A percentile compares a stretch with the other conserved stretches of the same genome.
Evolutionary conservation across 768 basidiomycete genomes (phyloP).

Genomic region (Daedalea quercina): DNA sequence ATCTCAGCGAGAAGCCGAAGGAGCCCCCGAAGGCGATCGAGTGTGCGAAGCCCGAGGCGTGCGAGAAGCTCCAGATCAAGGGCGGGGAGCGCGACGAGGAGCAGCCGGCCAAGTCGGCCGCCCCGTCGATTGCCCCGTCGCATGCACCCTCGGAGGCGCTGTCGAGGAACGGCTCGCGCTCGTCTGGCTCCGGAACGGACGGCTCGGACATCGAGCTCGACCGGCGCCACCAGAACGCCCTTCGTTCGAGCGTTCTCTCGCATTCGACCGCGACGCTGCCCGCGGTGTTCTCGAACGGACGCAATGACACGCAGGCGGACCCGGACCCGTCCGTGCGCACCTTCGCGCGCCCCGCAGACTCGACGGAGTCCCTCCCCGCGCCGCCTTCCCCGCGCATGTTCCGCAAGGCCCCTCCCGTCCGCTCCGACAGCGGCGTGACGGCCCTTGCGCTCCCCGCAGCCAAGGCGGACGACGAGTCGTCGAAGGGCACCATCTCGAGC

Average conservation of each 20-base stretch:
- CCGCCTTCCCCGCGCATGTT: slow-evolving; percentile 15
- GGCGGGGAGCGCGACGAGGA: background rate
- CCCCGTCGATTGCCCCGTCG: slow-evolving; percentile 15
- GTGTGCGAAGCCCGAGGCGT: background rate
- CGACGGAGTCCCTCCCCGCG: slow-evolving; percentile 62
- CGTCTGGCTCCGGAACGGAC: slow-evolving; percentile 14
- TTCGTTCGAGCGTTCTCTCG: slow-evolving; percentile 12
- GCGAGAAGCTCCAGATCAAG: background rate
- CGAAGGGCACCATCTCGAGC: background rate
- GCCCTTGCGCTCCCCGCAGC: background rate
- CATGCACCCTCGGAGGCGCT: slow-evolving; percentile 4
- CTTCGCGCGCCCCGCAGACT: slow-evolving; percentile 70
- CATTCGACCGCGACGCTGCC: slow-evolving; percentile 31
- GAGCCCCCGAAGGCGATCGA: background rate
- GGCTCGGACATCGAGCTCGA: slow-evolving; percentile 8
- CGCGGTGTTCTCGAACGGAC: slow-evolving; percentile 13
- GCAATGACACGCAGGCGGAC: slow-evolving; percentile 33
- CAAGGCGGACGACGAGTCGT: background rate
- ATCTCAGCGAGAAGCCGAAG: slow-evolving; percentile 45
- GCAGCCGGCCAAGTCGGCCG: slow-evolving; percentile 1
- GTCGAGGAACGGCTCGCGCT: slow-evolving; percentile 9
- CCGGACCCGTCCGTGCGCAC: slow-evolving; percentile 72
- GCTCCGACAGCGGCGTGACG: background rate
- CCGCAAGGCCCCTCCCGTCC: background rate
- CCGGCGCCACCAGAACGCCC: slow-evolving; percentile 9